Conservation (phyloP, 805 yeast genomes). For the Metschnikowia amazonensis region DNA sequence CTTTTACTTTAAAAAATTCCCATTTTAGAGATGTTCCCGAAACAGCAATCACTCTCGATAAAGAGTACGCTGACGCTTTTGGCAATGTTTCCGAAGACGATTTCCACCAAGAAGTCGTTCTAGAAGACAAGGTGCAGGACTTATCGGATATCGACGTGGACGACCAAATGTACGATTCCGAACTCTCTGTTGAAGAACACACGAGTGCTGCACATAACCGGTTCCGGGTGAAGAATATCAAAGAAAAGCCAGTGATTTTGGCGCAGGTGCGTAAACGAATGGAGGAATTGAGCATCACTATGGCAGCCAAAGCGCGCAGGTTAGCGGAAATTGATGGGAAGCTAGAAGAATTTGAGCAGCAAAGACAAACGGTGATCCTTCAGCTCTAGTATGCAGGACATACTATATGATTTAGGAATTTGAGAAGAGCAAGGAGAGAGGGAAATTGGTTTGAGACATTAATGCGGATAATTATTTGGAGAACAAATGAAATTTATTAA, state of each 20-base stretch:
- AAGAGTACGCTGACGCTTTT: conserved; percentile 14
- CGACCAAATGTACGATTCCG: conserved; percentile 14
- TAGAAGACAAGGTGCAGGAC: conserved; percentile 5
- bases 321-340: not conserved
- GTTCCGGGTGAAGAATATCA: not conserved
- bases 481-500: no score
- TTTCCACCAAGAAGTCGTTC: not conserved
- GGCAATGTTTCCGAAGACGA: conserved; percentile 16
- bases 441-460: no score
- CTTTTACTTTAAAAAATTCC: conserved; percentile 11
- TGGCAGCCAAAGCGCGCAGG: not conserved
- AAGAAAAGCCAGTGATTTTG: not conserved
- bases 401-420: no score
- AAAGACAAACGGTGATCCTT: not conserved
- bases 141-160: conserved; percentile 1
- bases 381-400: not conserved
- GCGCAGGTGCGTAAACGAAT: not conserved
- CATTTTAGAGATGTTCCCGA: conserved; percentile 12
- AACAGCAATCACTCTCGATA: conserved; percentile 4
- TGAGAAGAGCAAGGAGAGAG: no score
- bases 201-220: not conserved
- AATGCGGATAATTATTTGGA: no score
- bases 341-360: not conserved
- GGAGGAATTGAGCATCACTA: not conserved
- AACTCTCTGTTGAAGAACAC: conserved; percentile 8